These are phyloP conservation scores for Pseudognaphalium luteoalbum DNA, from an alignment of 129 eudicot species.

Conservation along the genomic window DNA sequence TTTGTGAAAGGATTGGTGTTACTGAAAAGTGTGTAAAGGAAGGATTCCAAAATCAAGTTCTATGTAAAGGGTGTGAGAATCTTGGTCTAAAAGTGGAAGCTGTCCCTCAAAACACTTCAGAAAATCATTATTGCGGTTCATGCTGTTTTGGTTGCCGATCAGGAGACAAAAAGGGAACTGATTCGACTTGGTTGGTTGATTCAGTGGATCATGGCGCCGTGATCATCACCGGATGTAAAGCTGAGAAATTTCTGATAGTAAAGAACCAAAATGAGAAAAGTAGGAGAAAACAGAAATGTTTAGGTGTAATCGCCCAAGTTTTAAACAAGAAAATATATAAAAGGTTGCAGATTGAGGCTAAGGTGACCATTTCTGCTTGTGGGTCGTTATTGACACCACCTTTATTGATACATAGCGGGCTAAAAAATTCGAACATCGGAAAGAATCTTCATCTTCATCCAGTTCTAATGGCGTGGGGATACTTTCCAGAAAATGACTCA, in stretches of 20 bases:
- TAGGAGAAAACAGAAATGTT: slow-evolving; percentile 52
- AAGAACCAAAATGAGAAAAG: slow-evolving; percentile 29
- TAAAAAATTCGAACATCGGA: slow-evolving; percentile 70
- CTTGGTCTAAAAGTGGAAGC: slow-evolving; percentile 61
- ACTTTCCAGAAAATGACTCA: slow-evolving; percentile 59
- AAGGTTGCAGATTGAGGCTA: slow-evolving; percentile 65
- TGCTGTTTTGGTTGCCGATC: slow-evolving; percentile 75
- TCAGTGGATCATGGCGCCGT: slow-evolving; percentile 77
- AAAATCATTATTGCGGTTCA: slow-evolving; percentile 73
- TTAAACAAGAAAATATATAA: slow-evolving; percentile 37
- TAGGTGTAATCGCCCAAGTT: slow-evolving; percentile 54
- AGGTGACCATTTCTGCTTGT: slow-evolving; percentile 74
- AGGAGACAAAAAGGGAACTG: slow-evolving; percentile 83
- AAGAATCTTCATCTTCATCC: slow-evolving; percentile 82
- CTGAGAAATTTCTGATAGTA: slow-evolving; percentile 48
- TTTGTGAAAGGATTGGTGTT: slow-evolving; percentile 67
- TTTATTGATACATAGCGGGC: slow-evolving; percentile 70
- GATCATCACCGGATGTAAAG: slow-evolving; percentile 80
- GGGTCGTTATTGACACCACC: slow-evolving; percentile 87
- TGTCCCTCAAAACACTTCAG: slow-evolving; percentile 72
- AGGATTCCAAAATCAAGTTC: slow-evolving; percentile 83
- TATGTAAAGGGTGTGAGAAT: slow-evolving; percentile 79
- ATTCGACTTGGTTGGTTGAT: slow-evolving; percentile 90
- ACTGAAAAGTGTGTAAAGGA: slow-evolving; percentile 61
- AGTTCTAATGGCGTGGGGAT: slow-evolving; percentile 90